phyloP scores from a whole-genome alignment of 2,329 filamentous ascomycete genomes.

The Alternaria sp. region DNA sequence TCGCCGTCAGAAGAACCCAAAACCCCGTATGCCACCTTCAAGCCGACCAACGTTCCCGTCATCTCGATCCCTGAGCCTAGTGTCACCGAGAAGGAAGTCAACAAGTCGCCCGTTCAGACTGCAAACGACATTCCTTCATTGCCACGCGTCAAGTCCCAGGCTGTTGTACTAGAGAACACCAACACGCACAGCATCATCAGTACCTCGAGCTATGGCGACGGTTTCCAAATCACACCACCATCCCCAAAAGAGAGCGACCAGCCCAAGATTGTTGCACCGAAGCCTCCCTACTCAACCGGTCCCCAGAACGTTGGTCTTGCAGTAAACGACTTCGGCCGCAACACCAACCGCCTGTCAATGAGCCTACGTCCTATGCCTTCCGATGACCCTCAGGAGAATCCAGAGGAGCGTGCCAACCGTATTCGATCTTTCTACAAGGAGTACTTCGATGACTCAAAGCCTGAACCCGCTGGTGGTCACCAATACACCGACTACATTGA shows the following conservation, averaged over 20 bases:
- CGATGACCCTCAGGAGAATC: slow-evolving; percentile 85
- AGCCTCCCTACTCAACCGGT: slow-evolving; percentile 39
- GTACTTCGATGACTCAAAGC: slow-evolving; percentile 89
- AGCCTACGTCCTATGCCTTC: slow-evolving; percentile 85
- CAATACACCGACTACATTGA: slow-evolving; percentile 70
- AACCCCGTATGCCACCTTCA: slow-evolving; percentile 50
- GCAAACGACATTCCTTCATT: slow-evolving; percentile 30
- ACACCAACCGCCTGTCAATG: slow-evolving; percentile 64
- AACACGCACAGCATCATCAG: slow-evolving; percentile 57
- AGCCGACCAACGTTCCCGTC: slow-evolving; percentile 40
- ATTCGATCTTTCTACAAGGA: slow-evolving; percentile 99
- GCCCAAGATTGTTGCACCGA: slow-evolving; percentile 39
- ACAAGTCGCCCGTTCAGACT: slow-evolving; percentile 36
- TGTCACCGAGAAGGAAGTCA: slow-evolving; percentile 34
- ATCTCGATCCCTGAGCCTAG: slow-evolving; percentile 35
- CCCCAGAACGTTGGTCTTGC: slow-evolving; percentile 36
- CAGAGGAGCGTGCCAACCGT: slow-evolving; percentile 91
- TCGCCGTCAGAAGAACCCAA: slow-evolving; percentile 27
- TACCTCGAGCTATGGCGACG: slow-evolving; percentile 64
- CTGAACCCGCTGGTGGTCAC: slow-evolving; percentile 48
- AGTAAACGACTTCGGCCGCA: slow-evolving; percentile 43
- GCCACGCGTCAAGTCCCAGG: slow-evolving; percentile 49
- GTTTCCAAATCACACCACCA: slow-evolving; percentile 59
- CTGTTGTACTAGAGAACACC: slow-evolving; percentile 44
- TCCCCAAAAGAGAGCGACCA: slow-evolving; percentile 47